Base-by-base conservation (phyloP, 306 rosid species). In the Acacia confusa region DNA sequence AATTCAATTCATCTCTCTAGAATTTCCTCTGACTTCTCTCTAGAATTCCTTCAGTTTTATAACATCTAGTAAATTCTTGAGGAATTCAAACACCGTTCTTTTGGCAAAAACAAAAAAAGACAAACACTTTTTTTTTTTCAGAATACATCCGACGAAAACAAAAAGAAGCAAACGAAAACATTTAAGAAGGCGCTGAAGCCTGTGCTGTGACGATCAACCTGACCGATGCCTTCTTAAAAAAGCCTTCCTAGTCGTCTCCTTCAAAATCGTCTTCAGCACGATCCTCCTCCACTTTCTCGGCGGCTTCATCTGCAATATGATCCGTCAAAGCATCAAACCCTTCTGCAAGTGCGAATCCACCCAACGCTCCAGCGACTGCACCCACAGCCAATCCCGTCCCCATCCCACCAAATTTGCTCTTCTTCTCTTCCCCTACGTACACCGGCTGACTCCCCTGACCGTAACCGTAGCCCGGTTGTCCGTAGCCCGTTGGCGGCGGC, bases 371-470 rank as follows among this genome's bases (percentile, higher is more conserved):
- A 4, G 87, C 97, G 1, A 82, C 90, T 7, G 98, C 97, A 0
- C 98, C 98, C 83, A 94, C 91, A 55, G 98, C 98, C 89, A 94
- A 72, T 82, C 98, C 97, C 4, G 97, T 88, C 64, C 98, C 98
- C 97, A 94, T 91, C 6, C 97, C 94, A 1, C 93, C 98, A 72
- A 84, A 94, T 85, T 92, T 90, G 28, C 94, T 90, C 83, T 88
- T 91, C 76, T 91, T 85, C 87, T 90, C 88, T 78, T 70, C 88
- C 22, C 40, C 69, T 17, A 78, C 82, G 60, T 79, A 79, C 79
- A 0, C 75, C 3, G 36, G 52, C 81, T 57, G 70, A 22, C 38
- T 67, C 1, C 36, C 68, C 75, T 57, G 70, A 41, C 36, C 78
- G 15, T 74, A 71, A 11, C 88, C 91, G 27, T 87, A 90, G 9